These are phyloP conservation scores for Fusarium napiforme DNA, from an alignment of 2,329 filamentous ascomycete genomes.

Conservation along the genomic window DNA sequence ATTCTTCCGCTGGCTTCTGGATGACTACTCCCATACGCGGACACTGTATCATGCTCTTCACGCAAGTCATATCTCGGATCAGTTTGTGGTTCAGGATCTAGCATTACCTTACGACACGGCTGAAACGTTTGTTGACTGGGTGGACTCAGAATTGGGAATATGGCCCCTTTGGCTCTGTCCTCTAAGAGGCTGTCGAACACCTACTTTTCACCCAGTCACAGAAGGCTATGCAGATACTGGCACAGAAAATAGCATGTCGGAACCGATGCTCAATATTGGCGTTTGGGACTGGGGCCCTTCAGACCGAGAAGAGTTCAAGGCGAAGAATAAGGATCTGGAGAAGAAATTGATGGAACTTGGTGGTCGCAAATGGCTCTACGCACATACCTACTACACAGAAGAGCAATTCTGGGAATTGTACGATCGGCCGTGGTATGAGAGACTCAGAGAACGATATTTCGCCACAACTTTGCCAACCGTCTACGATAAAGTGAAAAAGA, in stretches of 20 bases:
- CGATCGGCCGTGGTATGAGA: conserved; percentile 66
- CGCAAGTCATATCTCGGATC: conserved; percentile 63
- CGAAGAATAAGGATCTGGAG: conserved; percentile 74
- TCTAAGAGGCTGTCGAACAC: conserved; percentile 23
- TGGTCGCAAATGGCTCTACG: conserved; percentile 85
- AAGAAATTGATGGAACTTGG: conserved; percentile 69
- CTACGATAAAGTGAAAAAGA: conserved; percentile 73
- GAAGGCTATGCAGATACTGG: accelerated
- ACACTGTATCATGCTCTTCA: conserved; percentile 73
- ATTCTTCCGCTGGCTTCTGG: conserved; percentile 67
- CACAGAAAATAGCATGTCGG: neutral
- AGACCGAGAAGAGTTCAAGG: conserved; percentile 63
- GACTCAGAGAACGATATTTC: conserved; percentile 67
- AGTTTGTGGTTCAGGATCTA: conserved; percentile 72
- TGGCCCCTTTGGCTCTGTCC: conserved; percentile 48
- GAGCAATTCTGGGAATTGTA: conserved; percentile 73
- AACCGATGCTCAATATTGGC: conserved; percentile 65
- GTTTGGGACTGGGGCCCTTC: conserved; percentile 79
- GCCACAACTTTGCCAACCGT: conserved; percentile 69
- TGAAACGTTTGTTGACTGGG: conserved; percentile 46
- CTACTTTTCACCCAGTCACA: conserved; percentile 39
- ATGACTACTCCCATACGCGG: conserved; percentile 70
- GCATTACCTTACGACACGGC: conserved; percentile 65
- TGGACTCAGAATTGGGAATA: conserved; percentile 32
- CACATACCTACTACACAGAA: conserved; percentile 79